These are phyloP conservation scores for Solanum hybrid DNA, from an alignment of 305 asterid species.

Conservation along the genomic window DNA sequence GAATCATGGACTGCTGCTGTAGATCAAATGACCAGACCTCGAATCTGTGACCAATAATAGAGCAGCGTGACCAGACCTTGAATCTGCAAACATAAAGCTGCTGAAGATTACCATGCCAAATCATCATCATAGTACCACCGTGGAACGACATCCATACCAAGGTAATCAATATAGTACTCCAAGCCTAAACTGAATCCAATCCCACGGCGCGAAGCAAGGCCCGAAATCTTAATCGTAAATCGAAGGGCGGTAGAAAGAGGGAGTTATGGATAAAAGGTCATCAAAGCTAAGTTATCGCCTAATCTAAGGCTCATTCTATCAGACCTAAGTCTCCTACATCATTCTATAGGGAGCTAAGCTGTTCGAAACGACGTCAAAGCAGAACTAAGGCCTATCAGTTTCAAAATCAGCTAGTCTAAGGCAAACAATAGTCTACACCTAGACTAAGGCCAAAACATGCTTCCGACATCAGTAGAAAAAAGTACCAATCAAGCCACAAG, in stretches of 20 bases:
- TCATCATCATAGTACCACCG: not conserved
- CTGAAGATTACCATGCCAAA: not conserved
- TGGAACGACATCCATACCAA: not conserved
- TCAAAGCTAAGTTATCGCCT: not conserved
- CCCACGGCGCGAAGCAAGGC: not conserved
- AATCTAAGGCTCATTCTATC: not conserved
- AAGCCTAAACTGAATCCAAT: not conserved
- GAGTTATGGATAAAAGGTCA: not conserved
- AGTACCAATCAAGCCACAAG: not conserved
- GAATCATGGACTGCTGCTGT: not conserved
- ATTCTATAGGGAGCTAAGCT: not conserved
- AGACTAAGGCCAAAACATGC: not conserved
- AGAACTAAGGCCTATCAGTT: not conserved
- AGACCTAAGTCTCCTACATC: not conserved
- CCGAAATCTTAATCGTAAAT: not conserved
- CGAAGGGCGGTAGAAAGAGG: not conserved
- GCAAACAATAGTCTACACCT: not conserved
- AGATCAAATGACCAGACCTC: not conserved
- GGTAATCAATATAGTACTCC: not conserved
- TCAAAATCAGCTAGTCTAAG: not conserved
- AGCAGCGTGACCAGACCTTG: not conserved
- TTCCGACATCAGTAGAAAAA: not conserved
- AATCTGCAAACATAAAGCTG: not conserved
- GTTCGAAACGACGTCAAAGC: not conserved
- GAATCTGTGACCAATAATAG: not conserved